Conservation (phyloP, 73 alveolate genomes). For the Paramecium caudatum region DNA sequence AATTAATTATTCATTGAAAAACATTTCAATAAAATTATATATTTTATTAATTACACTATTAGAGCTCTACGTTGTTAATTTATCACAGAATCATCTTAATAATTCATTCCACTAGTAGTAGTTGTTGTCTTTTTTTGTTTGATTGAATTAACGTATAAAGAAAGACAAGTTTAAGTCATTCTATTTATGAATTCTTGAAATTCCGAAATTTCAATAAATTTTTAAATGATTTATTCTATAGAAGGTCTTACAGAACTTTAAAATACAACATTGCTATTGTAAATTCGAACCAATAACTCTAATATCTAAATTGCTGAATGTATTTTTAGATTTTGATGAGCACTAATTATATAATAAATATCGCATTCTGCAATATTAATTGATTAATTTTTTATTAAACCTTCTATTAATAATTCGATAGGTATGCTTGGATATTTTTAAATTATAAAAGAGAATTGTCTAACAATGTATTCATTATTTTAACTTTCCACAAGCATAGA, state of each 20-base stretch:
- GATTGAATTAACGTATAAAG: slow-evolving; percentile 6
- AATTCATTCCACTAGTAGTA: neutral
- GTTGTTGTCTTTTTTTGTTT: neutral
- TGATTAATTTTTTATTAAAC: slow-evolving; percentile 16
- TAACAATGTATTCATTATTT: slow-evolving; percentile 21
- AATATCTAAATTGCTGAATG: slow-evolving; percentile 48
- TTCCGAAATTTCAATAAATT: slow-evolving; percentile 28
- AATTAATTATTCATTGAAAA: neutral
- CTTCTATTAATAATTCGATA: slow-evolving; percentile 23
- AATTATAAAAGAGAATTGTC: slow-evolving; percentile 47
- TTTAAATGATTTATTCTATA: slow-evolving; percentile 4
- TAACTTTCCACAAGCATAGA: slow-evolving; percentile 28
- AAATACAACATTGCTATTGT: slow-evolving; percentile 9
- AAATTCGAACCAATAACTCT: slow-evolving; percentile 14
- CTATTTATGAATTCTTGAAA: slow-evolving; percentile 33
- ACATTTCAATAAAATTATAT: neutral
- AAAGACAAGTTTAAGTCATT: slow-evolving; percentile 33
- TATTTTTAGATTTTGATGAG: slow-evolving; percentile 50
- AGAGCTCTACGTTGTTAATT: slow-evolving; percentile 32
- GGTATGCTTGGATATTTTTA: slow-evolving; percentile 56
- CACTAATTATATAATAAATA: slow-evolving; percentile 30
- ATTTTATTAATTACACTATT: slow-evolving; percentile 20
- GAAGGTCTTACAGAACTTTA: slow-evolving; percentile 30
- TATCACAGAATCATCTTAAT: slow-evolving; percentile 37
- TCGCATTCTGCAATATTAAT: slow-evolving; percentile 5